phyloP scores from a whole-genome alignment of 805 yeast species.

The Scheffersomyces spartinae region DNA sequence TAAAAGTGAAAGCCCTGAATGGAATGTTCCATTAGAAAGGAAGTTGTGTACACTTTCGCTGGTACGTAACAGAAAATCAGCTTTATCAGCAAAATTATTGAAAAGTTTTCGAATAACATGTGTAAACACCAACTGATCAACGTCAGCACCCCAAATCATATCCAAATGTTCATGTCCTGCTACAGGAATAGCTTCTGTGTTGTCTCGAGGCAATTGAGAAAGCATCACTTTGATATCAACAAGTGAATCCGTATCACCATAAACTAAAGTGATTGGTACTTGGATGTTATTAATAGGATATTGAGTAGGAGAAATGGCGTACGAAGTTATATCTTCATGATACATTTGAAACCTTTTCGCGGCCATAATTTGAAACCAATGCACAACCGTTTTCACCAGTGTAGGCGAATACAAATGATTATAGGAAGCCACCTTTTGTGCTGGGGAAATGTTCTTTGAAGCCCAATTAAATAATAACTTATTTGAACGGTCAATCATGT shows the following conservation, averaged over 20 bases:
- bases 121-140: conserved; percentile 23
- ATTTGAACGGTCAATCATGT: conserved; percentile 62
- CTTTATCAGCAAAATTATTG: too few relatives aligned
- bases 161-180: conserved; percentile 81
- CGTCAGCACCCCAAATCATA: conserved; percentile 76
- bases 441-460: conserved; percentile 52
- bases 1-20: too few relatives aligned
- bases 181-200: conserved; percentile 44
- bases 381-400: conserved; percentile 86
- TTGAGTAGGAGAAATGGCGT: neutral
- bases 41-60: too few relatives aligned
- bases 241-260: conserved; percentile 72
- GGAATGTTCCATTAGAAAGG: too few relatives aligned
- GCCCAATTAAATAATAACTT: conserved; percentile 70
- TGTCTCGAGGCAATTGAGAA: conserved; percentile 46
- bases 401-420: conserved; percentile 87
- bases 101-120: too few relatives aligned
- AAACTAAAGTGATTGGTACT: conserved; percentile 66
- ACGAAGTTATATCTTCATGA: conserved; percentile 38
- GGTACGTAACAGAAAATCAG: too few relatives aligned
- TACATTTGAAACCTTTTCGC: conserved; percentile 79
- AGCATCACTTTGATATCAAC: conserved; percentile 78
- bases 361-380: conserved; percentile 87
- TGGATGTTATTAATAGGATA: conserved; percentile 28
- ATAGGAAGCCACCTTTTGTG: conserved; percentile 72